These are phyloP conservation scores for Geotrichum reessii DNA, from an alignment of 1,139 yeast genomes.

Conservation along the genomic window DNA sequence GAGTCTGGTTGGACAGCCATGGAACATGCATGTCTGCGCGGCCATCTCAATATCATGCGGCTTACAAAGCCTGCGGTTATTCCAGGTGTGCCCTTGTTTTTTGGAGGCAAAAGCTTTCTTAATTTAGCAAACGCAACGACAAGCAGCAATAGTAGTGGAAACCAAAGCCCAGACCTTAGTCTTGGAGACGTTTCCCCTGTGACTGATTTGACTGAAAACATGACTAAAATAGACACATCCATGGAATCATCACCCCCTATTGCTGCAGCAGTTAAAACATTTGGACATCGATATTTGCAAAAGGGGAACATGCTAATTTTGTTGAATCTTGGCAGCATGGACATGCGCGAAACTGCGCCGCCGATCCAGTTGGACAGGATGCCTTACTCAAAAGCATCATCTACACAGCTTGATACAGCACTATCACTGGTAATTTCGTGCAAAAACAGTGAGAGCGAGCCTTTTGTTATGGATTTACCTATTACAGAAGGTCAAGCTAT, in stretches of 20 bases:
- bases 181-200: not conserved
- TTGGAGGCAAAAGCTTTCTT: not conserved
- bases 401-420: conserved; percentile 84
- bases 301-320: conserved; percentile 58
- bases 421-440: conserved; percentile 66
- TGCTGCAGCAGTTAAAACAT: conserved; percentile 51
- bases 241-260: not conserved
- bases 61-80: conserved; percentile 45
- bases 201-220: not conserved
- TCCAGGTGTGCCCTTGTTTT: conserved; percentile 18
- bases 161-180: not conserved
- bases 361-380: conserved; percentile 71
- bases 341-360: conserved; percentile 51
- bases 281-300: conserved; percentile 74
- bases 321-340: conserved; percentile 83
- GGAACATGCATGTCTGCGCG: conserved; percentile 92
- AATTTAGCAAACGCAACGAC: not conserved
- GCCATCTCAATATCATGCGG: conserved; percentile 69
- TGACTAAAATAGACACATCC: not conserved
- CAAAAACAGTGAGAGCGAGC: conserved; percentile 49
- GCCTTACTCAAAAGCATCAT: conserved; percentile 66
- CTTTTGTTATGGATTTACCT: conserved; percentile 73
- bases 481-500: conserved; percentile 71
- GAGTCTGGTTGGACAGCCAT: conserved; percentile 94
- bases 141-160: not conserved